phyloP scores from a whole-genome alignment of 2,329 filamentous ascomycete genomes.

The Xylariales sp. region DNA sequence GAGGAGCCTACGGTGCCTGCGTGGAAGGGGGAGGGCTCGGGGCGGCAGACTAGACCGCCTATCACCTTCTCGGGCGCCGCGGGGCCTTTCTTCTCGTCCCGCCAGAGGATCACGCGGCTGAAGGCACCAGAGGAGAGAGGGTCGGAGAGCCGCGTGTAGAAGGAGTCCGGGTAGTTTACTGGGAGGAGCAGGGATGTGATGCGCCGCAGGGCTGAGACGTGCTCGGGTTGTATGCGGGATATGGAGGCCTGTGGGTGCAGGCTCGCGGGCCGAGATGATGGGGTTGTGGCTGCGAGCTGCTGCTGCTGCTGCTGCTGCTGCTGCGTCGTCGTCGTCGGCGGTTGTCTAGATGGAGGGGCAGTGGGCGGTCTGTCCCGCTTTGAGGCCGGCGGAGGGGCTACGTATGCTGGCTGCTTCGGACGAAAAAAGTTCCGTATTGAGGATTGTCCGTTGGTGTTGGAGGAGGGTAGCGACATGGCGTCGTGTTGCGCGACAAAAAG shows the following conservation, averaged over 20 bases:
- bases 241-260: slow-evolving; percentile 64
- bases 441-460: slow-evolving; percentile 55
- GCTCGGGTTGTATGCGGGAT: slow-evolving; percentile 60
- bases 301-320: slow-evolving; percentile 38
- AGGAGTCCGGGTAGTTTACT: slow-evolving; percentile 71
- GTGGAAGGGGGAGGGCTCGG: slow-evolving; percentile 62
- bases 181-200: slow-evolving; percentile 74
- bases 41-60: slow-evolving; percentile 71
- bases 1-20: slow-evolving; percentile 18
- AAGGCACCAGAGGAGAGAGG: slow-evolving; percentile 63
- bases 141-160: slow-evolving; percentile 68
- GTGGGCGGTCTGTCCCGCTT: slow-evolving; percentile 20
- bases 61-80: slow-evolving; percentile 61
- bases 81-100: slow-evolving; percentile 57
- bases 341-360: slow-evolving; percentile 34
- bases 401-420: slow-evolving; percentile 59
- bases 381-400: slow-evolving; percentile 52
- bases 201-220: slow-evolving; percentile 69
- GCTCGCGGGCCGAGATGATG: slow-evolving; percentile 47
- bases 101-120: slow-evolving; percentile 71
- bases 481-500: not conserved
- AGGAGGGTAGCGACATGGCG: slow-evolving; percentile 54
- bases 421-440: slow-evolving; percentile 74
- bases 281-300: slow-evolving; percentile 9
- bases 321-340: slow-evolving; percentile 23